Conservation (phyloP, 163 green algal species). For the Scenedesmus sp. region DNA sequence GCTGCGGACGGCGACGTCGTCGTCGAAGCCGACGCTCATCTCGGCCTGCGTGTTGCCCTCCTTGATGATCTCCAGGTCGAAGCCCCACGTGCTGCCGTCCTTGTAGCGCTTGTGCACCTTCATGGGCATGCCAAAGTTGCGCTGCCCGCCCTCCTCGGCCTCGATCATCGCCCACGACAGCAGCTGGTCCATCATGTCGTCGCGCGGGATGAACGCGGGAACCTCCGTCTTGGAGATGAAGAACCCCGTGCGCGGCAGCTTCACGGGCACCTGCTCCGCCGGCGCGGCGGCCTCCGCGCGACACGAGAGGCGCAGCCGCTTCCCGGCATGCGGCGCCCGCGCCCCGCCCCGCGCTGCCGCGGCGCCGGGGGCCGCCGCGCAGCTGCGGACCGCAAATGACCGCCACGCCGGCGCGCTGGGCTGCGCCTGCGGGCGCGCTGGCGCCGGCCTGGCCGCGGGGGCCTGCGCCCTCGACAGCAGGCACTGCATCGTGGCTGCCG, state of each 20-base stretch:
- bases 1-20: conserved; percentile 56
- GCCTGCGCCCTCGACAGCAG: too few species aligned
- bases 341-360: too few species aligned
- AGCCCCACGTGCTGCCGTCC: conserved; percentile 69
- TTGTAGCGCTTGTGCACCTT: conserved; percentile 56
- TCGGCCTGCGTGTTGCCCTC: conserved; percentile 71
- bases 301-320: too few species aligned
- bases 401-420: too few species aligned
- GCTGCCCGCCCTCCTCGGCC: conserved; percentile 65
- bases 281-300: too few species aligned
- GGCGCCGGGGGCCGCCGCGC: too few species aligned
- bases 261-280: conserved; percentile 16
- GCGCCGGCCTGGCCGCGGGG: too few species aligned
- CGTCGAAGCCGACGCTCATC: conserved; percentile 76
- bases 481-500: too few species aligned
- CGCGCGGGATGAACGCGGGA: conserved; percentile 83
- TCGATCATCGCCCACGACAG: conserved; percentile 75
- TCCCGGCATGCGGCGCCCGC: too few species aligned
- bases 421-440: too few species aligned
- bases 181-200: conserved; percentile 89
- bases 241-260: conserved; percentile 57
- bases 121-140: conserved; percentile 80
- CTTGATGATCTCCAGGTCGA: conserved; percentile 74
- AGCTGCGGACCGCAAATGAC: too few species aligned
- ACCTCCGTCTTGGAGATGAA: conserved; percentile 84